Percentiles rank a stretch among this genome's conserved stretches.
phyloP scores from a whole-genome alignment of 148 eudicot species.

The Fagopyrum homotropicum region DNA sequence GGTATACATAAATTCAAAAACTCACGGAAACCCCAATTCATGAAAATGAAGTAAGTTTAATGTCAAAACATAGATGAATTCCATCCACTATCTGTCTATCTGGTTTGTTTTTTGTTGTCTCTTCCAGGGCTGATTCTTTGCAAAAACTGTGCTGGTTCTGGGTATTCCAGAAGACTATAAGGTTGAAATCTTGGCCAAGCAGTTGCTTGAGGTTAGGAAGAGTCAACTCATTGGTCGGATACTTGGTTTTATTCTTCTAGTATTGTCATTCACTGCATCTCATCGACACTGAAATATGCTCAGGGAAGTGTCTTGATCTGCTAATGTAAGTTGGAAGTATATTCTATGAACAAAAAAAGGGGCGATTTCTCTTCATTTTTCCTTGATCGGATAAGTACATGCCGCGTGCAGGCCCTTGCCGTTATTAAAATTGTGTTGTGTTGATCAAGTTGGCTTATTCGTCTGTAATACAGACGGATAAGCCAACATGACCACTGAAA shows the following conservation, averaged over 20 bases:
- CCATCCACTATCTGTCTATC: not conserved
- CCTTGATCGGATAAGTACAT: not conserved
- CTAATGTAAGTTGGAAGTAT: not conserved
- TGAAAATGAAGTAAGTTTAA: not conserved
- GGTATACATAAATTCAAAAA: not conserved
- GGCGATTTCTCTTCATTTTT: not conserved
- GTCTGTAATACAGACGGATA: no score
- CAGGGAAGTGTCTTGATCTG: not conserved
- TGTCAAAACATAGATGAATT: not conserved
- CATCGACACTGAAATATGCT: not conserved
- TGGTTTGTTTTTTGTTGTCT: not conserved
- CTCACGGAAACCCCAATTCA: not conserved
- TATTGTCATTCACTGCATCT: not conserved
- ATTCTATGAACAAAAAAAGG: not conserved
- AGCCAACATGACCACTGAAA: no score
- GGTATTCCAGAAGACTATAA: constrained; percentile 75
- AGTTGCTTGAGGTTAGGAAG: not conserved
- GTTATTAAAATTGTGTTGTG: no score
- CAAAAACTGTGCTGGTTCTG: constrained; percentile 91
- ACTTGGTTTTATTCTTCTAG: not conserved
- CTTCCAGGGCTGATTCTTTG: constrained; percentile 66
- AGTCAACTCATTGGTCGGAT: not conserved
- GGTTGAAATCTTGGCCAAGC: not conserved
- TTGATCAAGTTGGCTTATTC: no score
- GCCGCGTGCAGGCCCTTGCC: no score